Percentiles rank a stretch among this genome's conserved stretches.
Conservation (phyloP, 1,284 basidiomycete species). For the Pisolithus thermaeus region DNA sequence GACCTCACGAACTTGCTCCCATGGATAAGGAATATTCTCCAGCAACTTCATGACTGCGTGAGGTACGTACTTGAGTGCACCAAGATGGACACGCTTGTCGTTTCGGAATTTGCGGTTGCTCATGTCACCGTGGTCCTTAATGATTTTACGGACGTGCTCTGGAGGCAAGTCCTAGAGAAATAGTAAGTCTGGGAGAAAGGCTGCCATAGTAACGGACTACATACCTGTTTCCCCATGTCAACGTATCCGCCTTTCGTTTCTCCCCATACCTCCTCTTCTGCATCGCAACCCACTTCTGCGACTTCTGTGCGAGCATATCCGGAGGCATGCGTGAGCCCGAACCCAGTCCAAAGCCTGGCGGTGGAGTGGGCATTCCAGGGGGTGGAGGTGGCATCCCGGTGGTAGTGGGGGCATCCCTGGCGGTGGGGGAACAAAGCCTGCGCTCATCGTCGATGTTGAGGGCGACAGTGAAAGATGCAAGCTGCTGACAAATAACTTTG, state of each 20-base stretch:
- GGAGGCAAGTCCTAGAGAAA: conserved; percentile 69
- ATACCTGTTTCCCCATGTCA: conserved; percentile 89
- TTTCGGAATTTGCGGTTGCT: conserved; percentile 95
- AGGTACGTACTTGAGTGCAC: conserved; percentile 97
- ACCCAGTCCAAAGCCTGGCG: conserved; percentile 40
- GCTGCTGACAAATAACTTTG: conserved; percentile 22
- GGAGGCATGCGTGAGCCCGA: conserved; percentile 62
- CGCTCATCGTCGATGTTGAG: conserved; percentile 30
- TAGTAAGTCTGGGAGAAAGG: background rate
- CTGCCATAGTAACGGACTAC: conserved; percentile 22
- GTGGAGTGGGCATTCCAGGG: conserved; percentile 50
- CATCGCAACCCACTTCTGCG: conserved; percentile 92
- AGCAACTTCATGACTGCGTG: conserved; percentile 99
- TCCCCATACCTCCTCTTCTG: conserved; percentile 89
- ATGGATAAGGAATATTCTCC: conserved; percentile 98
- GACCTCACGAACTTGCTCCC: conserved; percentile 99
- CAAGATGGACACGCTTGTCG: conserved; percentile 98
- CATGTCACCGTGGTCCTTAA: conserved; percentile 98
- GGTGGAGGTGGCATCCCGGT: conserved; percentile 53
- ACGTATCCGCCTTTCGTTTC: conserved; percentile 82
- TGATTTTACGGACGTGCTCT: conserved; percentile 96
- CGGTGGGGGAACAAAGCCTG: conserved; percentile 34
- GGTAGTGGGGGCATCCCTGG: conserved; percentile 60
- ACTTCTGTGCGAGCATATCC: conserved; percentile 78
- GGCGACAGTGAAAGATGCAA: conserved; percentile 22